Conservation (phyloP, 495 filamentous ascomycete species). For the Neurospora sp. region DNA sequence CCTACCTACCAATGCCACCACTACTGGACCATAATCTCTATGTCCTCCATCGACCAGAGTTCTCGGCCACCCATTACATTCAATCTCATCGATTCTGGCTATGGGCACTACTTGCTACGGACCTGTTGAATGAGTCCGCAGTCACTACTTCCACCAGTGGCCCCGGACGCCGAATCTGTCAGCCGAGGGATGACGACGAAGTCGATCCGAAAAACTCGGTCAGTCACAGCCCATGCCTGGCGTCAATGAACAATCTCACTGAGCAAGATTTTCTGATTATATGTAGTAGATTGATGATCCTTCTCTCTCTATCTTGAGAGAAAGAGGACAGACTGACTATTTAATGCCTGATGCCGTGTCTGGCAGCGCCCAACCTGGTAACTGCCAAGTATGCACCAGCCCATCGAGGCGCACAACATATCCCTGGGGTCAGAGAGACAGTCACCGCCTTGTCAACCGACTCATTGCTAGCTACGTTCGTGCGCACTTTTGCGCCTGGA, state of each 20-base stretch:
- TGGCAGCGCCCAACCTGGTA: not conserved
- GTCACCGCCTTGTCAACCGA: not conserved
- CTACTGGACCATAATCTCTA: no score
- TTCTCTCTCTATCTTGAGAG: no score
- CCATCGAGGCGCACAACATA: not conserved
- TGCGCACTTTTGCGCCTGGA: not conserved
- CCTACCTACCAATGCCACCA: no score
- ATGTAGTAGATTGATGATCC: not conserved
- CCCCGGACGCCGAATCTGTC: no score
- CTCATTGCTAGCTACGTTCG: not conserved
- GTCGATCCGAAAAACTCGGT: not conserved
- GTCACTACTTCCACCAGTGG: no score
- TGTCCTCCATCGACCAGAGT: no score
- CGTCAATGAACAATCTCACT: not conserved
- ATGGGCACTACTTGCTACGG: no score
- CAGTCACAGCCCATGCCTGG: not conserved
- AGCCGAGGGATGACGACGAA: no score
- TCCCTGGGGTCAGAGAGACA: not conserved
- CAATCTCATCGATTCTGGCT: no score
- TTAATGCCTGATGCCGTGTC: not conserved
- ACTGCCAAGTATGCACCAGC: not conserved
- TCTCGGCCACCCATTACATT: no score
- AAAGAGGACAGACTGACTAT: not conserved
- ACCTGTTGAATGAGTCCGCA: no score
- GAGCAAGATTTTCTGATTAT: not conserved